phyloP scores from a whole-genome alignment of 108 stramenopile genomes.

The Nitzschia putrida region DNA sequence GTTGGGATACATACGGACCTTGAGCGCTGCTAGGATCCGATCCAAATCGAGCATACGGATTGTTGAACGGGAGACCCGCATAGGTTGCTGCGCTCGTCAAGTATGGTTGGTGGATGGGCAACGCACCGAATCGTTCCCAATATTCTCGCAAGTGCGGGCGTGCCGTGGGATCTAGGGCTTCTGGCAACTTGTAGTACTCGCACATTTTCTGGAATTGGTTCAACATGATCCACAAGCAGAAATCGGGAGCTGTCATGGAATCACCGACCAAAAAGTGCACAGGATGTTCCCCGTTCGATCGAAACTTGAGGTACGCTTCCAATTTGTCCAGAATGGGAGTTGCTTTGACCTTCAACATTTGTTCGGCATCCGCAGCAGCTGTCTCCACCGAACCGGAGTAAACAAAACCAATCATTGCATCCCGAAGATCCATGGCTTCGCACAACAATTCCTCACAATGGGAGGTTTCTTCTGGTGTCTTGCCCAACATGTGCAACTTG shows the following conservation, averaged over 20 bases:
- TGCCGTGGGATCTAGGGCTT: background rate
- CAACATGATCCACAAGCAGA: slow-evolving; percentile 46
- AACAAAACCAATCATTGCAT: slow-evolving; percentile 34
- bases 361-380: slow-evolving; percentile 2
- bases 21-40: background rate
- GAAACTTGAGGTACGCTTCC: slow-evolving; percentile 22
- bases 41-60: slow-evolving; percentile 35
- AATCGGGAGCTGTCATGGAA: slow-evolving; percentile 39
- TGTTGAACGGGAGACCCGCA: slow-evolving; percentile 35
- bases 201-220: slow-evolving; percentile 33
- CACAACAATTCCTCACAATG: slow-evolving; percentile 40
- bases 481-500: slow-evolving; percentile 28
- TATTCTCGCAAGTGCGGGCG: background rate
- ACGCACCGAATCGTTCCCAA: background rate
- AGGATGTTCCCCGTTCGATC: background rate
- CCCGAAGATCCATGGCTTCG: slow-evolving; percentile 41
- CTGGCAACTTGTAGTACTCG: background rate
- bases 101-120: slow-evolving; percentile 23
- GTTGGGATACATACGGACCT: slow-evolving; percentile 1
- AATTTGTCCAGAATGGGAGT: slow-evolving; percentile 18
- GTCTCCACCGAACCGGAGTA: slow-evolving; percentile 12
- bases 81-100: slow-evolving; percentile 12
- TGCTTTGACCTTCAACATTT: background rate
- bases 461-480: background rate
- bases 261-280: slow-evolving; percentile 24